phyloP scores from a whole-genome alignment of 2,329 filamentous ascomycete genomes.

The Bimuria novae-zelandiae region DNA sequence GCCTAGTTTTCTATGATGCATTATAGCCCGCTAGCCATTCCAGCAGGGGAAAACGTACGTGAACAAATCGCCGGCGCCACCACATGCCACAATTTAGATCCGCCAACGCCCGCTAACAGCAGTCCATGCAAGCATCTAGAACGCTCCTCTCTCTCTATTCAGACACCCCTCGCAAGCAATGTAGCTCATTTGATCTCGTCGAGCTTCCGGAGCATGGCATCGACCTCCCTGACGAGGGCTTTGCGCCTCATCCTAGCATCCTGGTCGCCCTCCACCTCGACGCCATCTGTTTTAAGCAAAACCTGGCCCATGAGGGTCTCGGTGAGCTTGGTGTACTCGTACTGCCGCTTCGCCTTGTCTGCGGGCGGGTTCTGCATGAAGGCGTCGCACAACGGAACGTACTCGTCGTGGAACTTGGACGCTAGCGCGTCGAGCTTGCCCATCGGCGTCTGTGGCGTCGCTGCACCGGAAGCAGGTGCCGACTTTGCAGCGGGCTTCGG shows the following conservation, averaged over 20 bases:
- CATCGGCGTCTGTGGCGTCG: slow-evolving; percentile 37
- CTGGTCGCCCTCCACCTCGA: slow-evolving; percentile 72
- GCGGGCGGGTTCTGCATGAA: slow-evolving; percentile 67
- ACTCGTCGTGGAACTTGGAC: slow-evolving; percentile 65
- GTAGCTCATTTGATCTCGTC: slow-evolving; percentile 54
- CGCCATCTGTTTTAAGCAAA: slow-evolving; percentile 74
- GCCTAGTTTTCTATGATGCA: too few relatives aligned
- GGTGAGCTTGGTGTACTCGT: slow-evolving; percentile 74
- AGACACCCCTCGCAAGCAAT: not conserved
- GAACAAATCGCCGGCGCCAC: not conserved
- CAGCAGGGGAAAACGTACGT: not conserved
- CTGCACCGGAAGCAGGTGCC: slow-evolving; percentile 35
- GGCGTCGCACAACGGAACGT: slow-evolving; percentile 67
- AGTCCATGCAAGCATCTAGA: not conserved
- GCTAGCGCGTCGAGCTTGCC: slow-evolving; percentile 71
- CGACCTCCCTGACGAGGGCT: slow-evolving; percentile 73
- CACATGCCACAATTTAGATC: not conserved
- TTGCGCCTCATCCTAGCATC: slow-evolving; percentile 70
- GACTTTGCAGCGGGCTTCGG: slow-evolving; percentile 42
- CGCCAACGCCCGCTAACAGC: slow-evolving; percentile 1
- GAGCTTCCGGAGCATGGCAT: slow-evolving; percentile 67
- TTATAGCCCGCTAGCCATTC: not conserved
- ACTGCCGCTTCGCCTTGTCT: slow-evolving; percentile 65
- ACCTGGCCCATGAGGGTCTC: slow-evolving; percentile 79
- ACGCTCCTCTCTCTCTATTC: not conserved